Evolutionary conservation across 306 rosid species (phyloP), one percentile per base, ranked within the genome.

Genomic region (Ammopiptanthus mongolicus): DNA sequence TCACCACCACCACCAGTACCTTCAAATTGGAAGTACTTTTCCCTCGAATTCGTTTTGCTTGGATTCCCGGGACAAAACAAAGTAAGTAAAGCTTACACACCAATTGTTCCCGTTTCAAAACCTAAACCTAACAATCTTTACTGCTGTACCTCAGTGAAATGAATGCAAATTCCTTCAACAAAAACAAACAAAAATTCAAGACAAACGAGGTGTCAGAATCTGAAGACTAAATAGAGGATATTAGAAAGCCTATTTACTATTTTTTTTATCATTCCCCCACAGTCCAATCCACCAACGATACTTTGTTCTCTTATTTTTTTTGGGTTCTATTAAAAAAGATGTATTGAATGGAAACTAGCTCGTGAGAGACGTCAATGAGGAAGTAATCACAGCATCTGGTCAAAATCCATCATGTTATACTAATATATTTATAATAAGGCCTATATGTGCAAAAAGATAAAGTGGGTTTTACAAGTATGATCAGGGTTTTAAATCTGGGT

Each of bases 111-210:
- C 33, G 66, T 50, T 75, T 65, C 34, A 66, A 39, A 79, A 44
- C 79, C 62, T 81, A 77, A 63, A 70, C 69, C 47, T 41, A 41
- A 8, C 14, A 69, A 81, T 71, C 74, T 69, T 58, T 76, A 79
- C 63, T 71, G 73, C 71, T 52, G 81, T 78, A 41, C 77, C 82
- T 66, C 33, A 31, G 79, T 69, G 90, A 87, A 87, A 83, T 87
- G 67, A 79, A 87, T 84, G 89, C 87, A 86, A 87, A 87, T 89
- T 89, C 97, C 91, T 70, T 84, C 81, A 21, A 21, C 76, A 42
- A 64, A 44, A 80, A 80, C 83, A 87, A 84, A 86, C 93, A 25
- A 25, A 91, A 89, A 73, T 48, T 83, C 75, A 83, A 73, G 90
- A 88, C 96, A 87, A 91, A 75, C 4, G 2, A 89, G 77, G 42